Evolutionary conservation across 2,329 filamentous ascomycete species (phyloP).

Genomic region (Botrytis byssoidea): DNA sequence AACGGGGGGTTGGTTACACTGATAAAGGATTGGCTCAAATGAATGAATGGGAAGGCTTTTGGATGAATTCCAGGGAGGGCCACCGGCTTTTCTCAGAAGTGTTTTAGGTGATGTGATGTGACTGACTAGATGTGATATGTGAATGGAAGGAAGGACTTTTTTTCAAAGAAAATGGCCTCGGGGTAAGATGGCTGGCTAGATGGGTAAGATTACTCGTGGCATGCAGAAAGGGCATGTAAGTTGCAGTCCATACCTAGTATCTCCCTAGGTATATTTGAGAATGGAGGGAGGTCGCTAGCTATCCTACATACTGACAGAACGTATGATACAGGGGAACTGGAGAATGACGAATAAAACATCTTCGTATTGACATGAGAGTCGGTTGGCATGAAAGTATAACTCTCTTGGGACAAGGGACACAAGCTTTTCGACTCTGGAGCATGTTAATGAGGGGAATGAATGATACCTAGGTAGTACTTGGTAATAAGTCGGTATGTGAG

Average conservation of each 20-base stretch:
- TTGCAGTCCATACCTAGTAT: background rate
- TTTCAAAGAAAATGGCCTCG: background rate
- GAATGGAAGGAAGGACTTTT: background rate
- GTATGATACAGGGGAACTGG: background rate
- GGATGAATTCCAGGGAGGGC: background rate
- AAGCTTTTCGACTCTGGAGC: background rate
- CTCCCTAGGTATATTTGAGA: background rate
- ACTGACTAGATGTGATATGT: background rate
- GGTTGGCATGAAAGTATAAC: background rate
- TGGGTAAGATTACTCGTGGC: slow-evolving; percentile 10
- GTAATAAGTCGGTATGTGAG: background rate
- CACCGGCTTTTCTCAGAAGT: background rate
- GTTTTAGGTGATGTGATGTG: background rate
- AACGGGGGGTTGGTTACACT: slow-evolving; percentile 5
- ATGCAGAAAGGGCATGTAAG: slow-evolving; percentile 2
- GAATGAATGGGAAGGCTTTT: background rate
- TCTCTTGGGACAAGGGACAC: background rate
- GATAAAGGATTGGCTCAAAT: slow-evolving; percentile 6
- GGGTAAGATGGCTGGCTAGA: background rate
- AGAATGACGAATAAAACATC: background rate
- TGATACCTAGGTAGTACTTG: background rate
- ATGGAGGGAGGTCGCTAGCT: background rate
- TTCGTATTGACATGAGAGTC: background rate
- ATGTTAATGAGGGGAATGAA: background rate
- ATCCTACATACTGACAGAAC: background rate